Evolutionary conservation across 1,284 basidiomycete genomes (phyloP).

Genomic region (Tetrapyrgos nigripes): DNA sequence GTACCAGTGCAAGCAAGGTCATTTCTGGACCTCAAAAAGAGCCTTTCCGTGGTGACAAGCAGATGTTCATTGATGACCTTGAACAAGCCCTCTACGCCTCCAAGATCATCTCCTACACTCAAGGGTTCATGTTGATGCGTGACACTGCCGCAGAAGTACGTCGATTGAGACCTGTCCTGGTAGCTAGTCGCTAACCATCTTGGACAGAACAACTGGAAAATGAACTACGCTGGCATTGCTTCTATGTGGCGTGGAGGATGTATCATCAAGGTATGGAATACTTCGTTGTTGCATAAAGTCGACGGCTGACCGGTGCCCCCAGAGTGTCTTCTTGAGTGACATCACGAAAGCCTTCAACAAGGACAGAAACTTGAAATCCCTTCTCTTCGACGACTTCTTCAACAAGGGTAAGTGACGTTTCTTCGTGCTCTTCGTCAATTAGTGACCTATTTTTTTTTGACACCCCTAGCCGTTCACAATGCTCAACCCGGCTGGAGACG

Average conservation of each 20-base stretch:
- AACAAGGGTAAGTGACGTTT: conserved; percentile 73
- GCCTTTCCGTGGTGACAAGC: conserved; percentile 96
- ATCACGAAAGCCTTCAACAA: conserved; percentile 94
- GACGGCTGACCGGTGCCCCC: conserved; percentile 5
- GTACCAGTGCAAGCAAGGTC: conserved; percentile 90
- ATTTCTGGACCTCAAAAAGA: conserved; percentile 92
- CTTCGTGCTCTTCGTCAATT: conserved; percentile 1
- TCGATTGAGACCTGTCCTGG: neutral
- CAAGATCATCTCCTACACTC: conserved; percentile 99
- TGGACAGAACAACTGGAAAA: conserved; percentile 72
- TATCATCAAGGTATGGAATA: conserved; percentile 86
- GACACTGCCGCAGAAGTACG: conserved; percentile 95
- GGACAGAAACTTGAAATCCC: conserved; percentile 87
- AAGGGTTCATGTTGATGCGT: conserved; percentile 99
- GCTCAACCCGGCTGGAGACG: conserved; percentile 99
- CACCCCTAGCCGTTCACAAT: conserved; percentile 88
- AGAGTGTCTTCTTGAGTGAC: conserved; percentile 94
- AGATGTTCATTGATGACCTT: conserved; percentile 98
- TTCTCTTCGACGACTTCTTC: conserved; percentile 98
- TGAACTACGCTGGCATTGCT: conserved; percentile 97
- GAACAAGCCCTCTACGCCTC: conserved; percentile 99
- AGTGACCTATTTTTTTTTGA: conserved; percentile 11
- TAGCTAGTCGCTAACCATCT: neutral
- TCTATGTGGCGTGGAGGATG: conserved; percentile 99
- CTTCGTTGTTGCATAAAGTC: neutral